Base-by-base conservation (phyloP, 2,329 filamentous ascomycete species). In the Aspergillus ochraceus region DNA sequence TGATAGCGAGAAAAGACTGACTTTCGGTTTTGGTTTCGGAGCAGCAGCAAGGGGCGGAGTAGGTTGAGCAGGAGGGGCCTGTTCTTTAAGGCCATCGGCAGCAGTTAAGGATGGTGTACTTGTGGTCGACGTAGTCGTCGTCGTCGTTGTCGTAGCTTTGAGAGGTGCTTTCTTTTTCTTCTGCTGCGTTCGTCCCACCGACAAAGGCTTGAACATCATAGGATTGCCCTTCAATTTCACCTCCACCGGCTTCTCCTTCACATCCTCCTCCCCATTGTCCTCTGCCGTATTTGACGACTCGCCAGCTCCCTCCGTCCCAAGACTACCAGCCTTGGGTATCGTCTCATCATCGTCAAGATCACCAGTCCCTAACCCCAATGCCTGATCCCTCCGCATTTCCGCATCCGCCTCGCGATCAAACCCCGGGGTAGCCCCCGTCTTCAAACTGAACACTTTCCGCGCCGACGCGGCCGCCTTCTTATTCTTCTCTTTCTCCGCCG, bases 161-260 rank as follows among this genome's bases (percentile, higher is more conserved):
- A 63, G 55, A 17, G 58, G 22, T 14, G 54, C 57, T 59, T 81
- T 79, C 69, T 84, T 88, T 78, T 89, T 91, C 77, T 90, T 92
- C 63, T 84, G 85, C 30, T 87, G 83, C 63, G 89, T 91, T 62
- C 91, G 84, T 17, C 88, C 86, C 14, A 97, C 92, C 1, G 93
- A 97, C 42, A 97, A 80, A 3, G 94, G 94, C 71, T 88, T 90
- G 76, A 98, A 97, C 86, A 92, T 90, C 75, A 93, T 86, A 12
- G 92, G 86, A 67, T 93, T 95, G 20, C 90, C 90, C 68, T 86
- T 86, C 68, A 86, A 82, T 47, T 83, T 83, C 22, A 72, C 66
- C 42, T 76, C 70, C n/a, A 72, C 72, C 5, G 62, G 62, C 32
- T 66, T 62, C n/a, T 68, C 63, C 55, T 32, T 47, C 12, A 4